Conservation (phyloP, 257 asterid genomes). For the Phtheirospermum japonicum region DNA sequence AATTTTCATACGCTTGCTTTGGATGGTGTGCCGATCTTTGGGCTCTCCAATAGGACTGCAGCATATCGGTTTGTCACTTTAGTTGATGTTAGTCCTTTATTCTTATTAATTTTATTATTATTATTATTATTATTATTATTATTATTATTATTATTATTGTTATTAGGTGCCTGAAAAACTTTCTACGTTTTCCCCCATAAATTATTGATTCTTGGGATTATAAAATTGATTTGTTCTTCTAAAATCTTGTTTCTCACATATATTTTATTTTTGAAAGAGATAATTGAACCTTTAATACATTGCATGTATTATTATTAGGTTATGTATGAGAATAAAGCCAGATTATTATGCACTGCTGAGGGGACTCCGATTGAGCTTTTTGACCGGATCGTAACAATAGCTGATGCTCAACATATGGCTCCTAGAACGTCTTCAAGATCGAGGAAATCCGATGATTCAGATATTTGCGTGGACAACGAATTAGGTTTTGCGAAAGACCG, state of each 20-base stretch:
- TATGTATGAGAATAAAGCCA: slow-evolving; percentile 83
- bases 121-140: no score
- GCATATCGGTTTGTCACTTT: slow-evolving; percentile 96
- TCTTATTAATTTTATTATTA: slow-evolving; percentile 9
- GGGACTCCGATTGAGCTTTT: slow-evolving; percentile 75
- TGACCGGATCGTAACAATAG: slow-evolving; percentile 65
- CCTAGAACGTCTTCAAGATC: slow-evolving; percentile 95
- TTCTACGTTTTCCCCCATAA: no score
- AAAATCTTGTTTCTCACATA: no score
- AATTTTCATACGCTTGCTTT: slow-evolving; percentile 83
- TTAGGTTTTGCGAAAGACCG: slow-evolving; percentile 95
- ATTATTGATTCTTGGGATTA: no score
- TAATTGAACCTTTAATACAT: background rate
- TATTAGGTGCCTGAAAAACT: no score
- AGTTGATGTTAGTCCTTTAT: slow-evolving; percentile 73
- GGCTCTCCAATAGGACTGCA: slow-evolving; percentile 77
- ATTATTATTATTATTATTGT: no score
- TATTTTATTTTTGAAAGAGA: background rate
- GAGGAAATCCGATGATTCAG: slow-evolving; percentile 66
- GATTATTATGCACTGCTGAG: slow-evolving; percentile 81
- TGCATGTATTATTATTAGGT: slow-evolving; percentile 45
- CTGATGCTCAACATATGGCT: slow-evolving; percentile 72
- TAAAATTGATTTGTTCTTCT: no score
- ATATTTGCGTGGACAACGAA: slow-evolving; percentile 91
- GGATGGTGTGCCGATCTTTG: slow-evolving; percentile 82